Percentiles rank a stretch among this genome's conserved stretches.
Conservation (phyloP, 495 filamentous ascomycete genomes). For the Penicillium steckii region DNA sequence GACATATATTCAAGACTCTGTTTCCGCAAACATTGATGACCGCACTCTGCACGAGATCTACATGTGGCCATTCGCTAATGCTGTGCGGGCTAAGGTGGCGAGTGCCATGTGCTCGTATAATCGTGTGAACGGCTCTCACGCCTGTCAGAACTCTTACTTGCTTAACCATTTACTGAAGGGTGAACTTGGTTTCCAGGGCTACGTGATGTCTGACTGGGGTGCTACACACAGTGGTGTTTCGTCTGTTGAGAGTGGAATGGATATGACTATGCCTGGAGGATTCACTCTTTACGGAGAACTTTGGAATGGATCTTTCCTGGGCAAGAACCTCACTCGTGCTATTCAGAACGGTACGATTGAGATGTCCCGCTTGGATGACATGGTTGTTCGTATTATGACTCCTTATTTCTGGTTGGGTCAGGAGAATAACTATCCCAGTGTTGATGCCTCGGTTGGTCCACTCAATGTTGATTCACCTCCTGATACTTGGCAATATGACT, state of each 20-base stretch:
- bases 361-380: constrained; percentile 51
- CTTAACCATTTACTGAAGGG: constrained; percentile 63
- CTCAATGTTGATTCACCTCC: constrained; percentile 71
- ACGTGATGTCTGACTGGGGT: constrained; percentile 64
- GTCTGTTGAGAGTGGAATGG: constrained; percentile 55
- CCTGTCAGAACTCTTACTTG: constrained; percentile 61
- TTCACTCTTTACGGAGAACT: constrained; percentile 20
- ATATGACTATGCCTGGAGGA: constrained; percentile 60
- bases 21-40: constrained; percentile 60
- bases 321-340: constrained; percentile 48
- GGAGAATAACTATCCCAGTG: constrained; percentile 44
- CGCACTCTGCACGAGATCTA: constrained; percentile 79
- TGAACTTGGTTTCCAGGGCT: constrained; percentile 67
- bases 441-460: constrained; percentile 42
- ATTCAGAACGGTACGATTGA: constrained; percentile 57
- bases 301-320: constrained; percentile 45
- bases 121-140: constrained; percentile 63
- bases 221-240: constrained; percentile 56
- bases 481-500: constrained; percentile 54
- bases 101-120: constrained; percentile 73
- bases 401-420: constrained; percentile 54
- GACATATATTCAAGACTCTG: constrained; percentile 72
- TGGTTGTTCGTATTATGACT: constrained; percentile 54
- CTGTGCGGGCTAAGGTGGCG: constrained; percentile 58
- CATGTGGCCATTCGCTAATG: constrained; percentile 72